phyloP scores from a whole-genome alignment of 257 asterid species.

The Lycium ferocissimum region DNA sequence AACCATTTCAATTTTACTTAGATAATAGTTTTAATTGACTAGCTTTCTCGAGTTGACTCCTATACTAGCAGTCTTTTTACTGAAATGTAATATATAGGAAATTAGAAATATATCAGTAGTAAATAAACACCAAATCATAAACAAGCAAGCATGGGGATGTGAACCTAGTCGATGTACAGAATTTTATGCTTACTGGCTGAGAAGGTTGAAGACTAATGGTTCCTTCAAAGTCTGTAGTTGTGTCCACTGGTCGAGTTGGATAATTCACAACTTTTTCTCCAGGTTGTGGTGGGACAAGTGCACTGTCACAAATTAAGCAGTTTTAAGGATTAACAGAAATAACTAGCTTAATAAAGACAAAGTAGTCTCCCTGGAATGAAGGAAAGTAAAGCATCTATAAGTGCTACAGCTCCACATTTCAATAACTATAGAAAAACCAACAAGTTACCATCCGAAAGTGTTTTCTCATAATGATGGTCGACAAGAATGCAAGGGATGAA shows the following conservation, averaged over 20 bases:
- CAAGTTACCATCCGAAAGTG: background rate
- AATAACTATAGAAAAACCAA: constrained; percentile 3
- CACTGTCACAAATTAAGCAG: constrained; percentile 55
- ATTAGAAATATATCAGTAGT: background rate
- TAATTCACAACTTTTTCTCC: constrained; percentile 92
- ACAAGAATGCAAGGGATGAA: constrained; percentile 28
- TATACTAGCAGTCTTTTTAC: background rate
- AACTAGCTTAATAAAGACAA: background rate
- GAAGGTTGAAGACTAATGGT: constrained; percentile 94
- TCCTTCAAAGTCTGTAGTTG: constrained; percentile 91
- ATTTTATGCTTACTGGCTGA: constrained; percentile 66
- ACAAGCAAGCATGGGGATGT: background rate
- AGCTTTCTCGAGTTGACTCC: constrained; percentile 13
- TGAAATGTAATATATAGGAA: constrained; percentile 17
- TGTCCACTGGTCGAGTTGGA: constrained; percentile 94
- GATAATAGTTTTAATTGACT: background rate
- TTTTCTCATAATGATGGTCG: background rate
- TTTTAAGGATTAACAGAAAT: constrained; percentile 14
- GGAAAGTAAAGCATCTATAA: constrained; percentile 18
- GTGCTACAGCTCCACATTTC: constrained; percentile 23
- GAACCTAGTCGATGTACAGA: constrained; percentile 26
- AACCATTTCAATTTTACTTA: constrained; percentile 9
- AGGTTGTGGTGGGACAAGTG: constrained; percentile 86
- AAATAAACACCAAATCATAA: constrained; percentile 21
- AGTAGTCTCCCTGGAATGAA: constrained; percentile 8